phyloP scores from a whole-genome alignment of 139 green algal genomes.

The Pseudopediastrum boryanum region DNA sequence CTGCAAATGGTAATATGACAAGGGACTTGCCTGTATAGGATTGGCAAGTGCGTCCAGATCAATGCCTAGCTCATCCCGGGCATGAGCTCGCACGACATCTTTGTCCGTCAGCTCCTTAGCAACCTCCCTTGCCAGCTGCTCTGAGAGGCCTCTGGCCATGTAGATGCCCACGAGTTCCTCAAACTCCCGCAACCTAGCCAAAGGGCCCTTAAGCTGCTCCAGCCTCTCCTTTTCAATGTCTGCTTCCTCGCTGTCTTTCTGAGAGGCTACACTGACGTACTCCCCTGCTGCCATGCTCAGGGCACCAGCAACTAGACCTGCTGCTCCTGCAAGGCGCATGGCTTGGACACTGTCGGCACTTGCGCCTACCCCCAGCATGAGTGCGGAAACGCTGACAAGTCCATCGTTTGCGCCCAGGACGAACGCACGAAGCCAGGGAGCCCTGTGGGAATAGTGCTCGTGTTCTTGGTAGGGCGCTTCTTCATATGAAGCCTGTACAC shows the following conservation, averaged over 20 bases:
- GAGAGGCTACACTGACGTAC: slow-evolving; percentile 67
- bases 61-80: slow-evolving; percentile 89
- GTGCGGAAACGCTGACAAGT: slow-evolving; percentile 53
- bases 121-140: slow-evolving; percentile 38
- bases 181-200: slow-evolving; percentile 54
- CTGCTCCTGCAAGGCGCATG: slow-evolving; percentile 53
- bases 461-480: slow-evolving; percentile 14
- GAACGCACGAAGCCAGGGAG: slow-evolving; percentile 43
- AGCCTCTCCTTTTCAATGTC: slow-evolving; percentile 69
- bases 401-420: slow-evolving; percentile 69
- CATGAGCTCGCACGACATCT: slow-evolving; percentile 82
- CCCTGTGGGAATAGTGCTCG: slow-evolving; percentile 24
- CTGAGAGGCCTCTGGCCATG: slow-evolving; percentile 28
- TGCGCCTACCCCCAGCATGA: slow-evolving; percentile 38
- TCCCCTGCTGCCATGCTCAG: slow-evolving; percentile 63
- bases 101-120: slow-evolving; percentile 60
- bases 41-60: slow-evolving; percentile 86
- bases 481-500: too few relatives aligned
- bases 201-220: slow-evolving; percentile 62
- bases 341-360: slow-evolving; percentile 6
- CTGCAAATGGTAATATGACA: not conserved
- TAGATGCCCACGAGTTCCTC: slow-evolving; percentile 64
- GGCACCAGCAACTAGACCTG: slow-evolving; percentile 60
- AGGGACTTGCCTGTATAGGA: slow-evolving; percentile 57
- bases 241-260: slow-evolving; percentile 64